These are phyloP conservation scores for Amaranthus cruentus DNA, from an alignment of 148 eudicot species.

Conservation along the genomic window DNA sequence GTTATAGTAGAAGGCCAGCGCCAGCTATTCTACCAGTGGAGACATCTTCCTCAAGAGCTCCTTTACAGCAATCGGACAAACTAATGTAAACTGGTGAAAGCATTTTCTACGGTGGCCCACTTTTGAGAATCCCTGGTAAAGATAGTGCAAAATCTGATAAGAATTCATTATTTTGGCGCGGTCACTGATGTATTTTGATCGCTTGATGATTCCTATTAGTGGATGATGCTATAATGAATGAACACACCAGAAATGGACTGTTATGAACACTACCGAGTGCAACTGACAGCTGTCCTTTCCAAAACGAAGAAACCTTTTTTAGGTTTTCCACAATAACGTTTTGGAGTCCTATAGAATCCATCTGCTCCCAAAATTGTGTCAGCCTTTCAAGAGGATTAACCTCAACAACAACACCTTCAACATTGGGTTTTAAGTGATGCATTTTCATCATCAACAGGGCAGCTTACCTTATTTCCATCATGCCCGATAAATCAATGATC, in stretches of 20 bases:
- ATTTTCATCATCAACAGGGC: conserved; percentile 40
- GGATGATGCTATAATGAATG: no score
- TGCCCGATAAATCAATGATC: no score
- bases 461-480: conserved; percentile 49
- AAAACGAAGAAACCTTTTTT: conserved; percentile 28
- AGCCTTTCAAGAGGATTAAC: conserved; percentile 48
- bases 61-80: conserved; percentile 55
- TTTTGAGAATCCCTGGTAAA: conserved; percentile 43
- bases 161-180: conserved; percentile 42
- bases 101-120: conserved; percentile 93
- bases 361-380: conserved; percentile 53
- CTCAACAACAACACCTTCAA: conserved; percentile 39
- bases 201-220: no score
- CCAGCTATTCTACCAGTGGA: conserved; percentile 36
- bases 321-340: conserved; percentile 41
- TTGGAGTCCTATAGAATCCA: conserved; percentile 63
- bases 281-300: conserved; percentile 38
- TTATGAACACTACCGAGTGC: conserved; percentile 42
- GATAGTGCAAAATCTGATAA: conserved; percentile 40
- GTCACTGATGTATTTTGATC: conserved; percentile 12
- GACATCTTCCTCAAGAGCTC: conserved; percentile 33
- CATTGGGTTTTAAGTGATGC: conserved; percentile 30
- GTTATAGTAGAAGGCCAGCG: conserved; percentile 26
- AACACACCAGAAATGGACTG: no score
- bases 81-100: conserved; percentile 75